Evolutionary conservation across 2,329 filamentous ascomycete species (phyloP).

Genomic region (Fusarium graminum): DNA sequence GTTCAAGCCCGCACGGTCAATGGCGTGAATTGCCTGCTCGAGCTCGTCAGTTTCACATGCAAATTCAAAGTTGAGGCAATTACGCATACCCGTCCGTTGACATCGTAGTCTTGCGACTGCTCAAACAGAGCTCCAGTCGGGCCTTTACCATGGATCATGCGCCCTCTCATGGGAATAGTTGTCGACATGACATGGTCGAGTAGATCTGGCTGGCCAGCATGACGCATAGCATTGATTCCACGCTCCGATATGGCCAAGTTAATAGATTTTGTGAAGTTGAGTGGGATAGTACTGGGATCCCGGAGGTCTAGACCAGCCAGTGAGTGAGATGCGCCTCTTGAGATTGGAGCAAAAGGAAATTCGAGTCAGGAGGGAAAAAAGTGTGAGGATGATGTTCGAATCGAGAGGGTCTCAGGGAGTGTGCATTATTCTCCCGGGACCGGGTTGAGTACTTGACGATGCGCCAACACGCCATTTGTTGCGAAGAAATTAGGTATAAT

Average conservation of each 20-base stretch:
- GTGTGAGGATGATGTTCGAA: neutral
- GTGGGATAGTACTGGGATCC: slow-evolving; percentile 81
- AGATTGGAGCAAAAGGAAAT: neutral
- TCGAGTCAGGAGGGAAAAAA: slow-evolving; percentile 7
- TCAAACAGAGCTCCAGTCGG: slow-evolving; percentile 77
- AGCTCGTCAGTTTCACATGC: slow-evolving; percentile 21
- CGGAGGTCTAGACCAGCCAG: slow-evolving; percentile 77
- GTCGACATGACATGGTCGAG: slow-evolving; percentile 79
- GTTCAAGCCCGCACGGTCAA: slow-evolving; percentile 88
- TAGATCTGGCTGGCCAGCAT: slow-evolving; percentile 75
- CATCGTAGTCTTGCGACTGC: slow-evolving; percentile 90
- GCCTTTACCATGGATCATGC: slow-evolving; percentile 89
- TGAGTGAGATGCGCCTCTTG: slow-evolving; percentile 25
- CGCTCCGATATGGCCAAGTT: slow-evolving; percentile 95
- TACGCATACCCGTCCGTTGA: slow-evolving; percentile 79
- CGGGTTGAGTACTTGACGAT: slow-evolving; percentile 15
- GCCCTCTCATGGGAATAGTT: slow-evolving; percentile 93
- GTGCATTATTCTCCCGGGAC: slow-evolving; percentile 1
- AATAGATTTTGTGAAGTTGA: slow-evolving; percentile 99
- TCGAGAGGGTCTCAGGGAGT: neutral
- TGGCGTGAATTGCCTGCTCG: slow-evolving; percentile 80
- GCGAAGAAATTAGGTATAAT: slow-evolving; percentile 10
- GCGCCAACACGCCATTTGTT: slow-evolving; percentile 9
- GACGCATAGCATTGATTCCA: slow-evolving; percentile 87
- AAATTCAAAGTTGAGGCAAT: slow-evolving; percentile 33